Percentiles rank a stretch among this genome's conserved stretches.
These are phyloP conservation scores for Gonium pectorale DNA, from an alignment of 139 green algal species.

Conservation along the genomic window DNA sequence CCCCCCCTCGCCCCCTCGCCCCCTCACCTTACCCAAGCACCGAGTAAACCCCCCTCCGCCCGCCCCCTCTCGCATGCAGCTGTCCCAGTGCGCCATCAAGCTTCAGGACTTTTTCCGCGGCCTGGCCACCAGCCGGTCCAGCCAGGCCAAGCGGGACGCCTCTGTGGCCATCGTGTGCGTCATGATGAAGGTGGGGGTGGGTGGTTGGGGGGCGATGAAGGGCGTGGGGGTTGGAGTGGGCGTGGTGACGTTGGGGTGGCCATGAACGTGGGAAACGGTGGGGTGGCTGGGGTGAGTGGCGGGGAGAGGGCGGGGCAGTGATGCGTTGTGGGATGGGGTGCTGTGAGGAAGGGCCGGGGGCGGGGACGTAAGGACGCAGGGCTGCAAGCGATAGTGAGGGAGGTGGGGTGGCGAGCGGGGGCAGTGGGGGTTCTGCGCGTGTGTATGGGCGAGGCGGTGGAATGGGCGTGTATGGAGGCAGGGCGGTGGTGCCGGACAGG, in stretches of 20 bases:
- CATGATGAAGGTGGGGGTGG: slow-evolving; percentile 57
- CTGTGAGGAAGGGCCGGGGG: too few relatives aligned
- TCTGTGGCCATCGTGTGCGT: slow-evolving; percentile 56
- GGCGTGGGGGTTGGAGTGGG: background rate
- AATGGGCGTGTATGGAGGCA: too few relatives aligned
- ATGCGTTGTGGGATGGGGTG: too few relatives aligned
- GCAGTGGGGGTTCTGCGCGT: too few relatives aligned
- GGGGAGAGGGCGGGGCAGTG: too few relatives aligned
- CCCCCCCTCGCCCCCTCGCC: background rate
- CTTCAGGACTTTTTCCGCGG: slow-evolving; percentile 55
- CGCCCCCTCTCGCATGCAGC: background rate
- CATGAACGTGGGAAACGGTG: too few relatives aligned
- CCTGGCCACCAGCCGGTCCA: slow-evolving; percentile 26
- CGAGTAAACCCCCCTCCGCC: background rate
- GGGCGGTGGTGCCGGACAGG: too few relatives aligned
- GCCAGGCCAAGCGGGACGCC: slow-evolving; percentile 47
- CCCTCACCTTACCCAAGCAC: background rate
- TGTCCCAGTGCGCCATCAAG: slow-evolving; percentile 54
- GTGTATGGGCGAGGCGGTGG: too few relatives aligned
- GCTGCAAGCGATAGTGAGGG: too few relatives aligned
- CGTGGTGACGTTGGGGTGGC: too few relatives aligned
- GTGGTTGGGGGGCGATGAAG: background rate
- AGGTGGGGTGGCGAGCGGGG: too few relatives aligned
- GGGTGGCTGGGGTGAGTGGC: background rate
- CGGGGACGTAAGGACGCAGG: too few relatives aligned